Evolutionary conservation across 2,329 filamentous ascomycete species (phyloP), one percentile per base, ranked within the genome.

Genomic region (Stagonosporopsis tanaceti): DNA sequence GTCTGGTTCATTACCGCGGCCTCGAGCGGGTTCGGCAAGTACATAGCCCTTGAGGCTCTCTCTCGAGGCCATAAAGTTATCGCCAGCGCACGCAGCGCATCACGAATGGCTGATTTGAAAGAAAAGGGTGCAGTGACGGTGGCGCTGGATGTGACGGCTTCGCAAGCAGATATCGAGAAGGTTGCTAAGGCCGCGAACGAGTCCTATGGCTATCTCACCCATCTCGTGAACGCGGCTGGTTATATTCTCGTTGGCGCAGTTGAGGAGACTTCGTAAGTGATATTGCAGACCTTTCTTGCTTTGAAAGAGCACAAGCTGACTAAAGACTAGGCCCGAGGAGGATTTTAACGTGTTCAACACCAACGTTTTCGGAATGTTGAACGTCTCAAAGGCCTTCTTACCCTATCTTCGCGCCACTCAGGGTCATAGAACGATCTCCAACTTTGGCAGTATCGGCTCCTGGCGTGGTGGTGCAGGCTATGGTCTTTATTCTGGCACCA

Each of bases 301-400:
- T 6, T 12, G 27, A 44, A 14, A 3, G 25, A 44, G 2, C 15
- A 34, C 4, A 25, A 17, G 30, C 14, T 60, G 75, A 74, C 50
- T 70, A 66, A 65, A 34, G 9, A 24, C 35, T n/a, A 76, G 76
- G 9, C 72, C 74, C 11, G 66, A 73, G n/a, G 78, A 82, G 64
- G 74, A 77, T 22, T 70, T 71, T 39, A 68, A 76, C 22, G 61
- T 69, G 11, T 84, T 84, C 68, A 77, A 82, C 64, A 83, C 82
- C 30, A 86, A 87, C 53, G 81, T 86, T 28, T 82, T 85, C 59
- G 84, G 83, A 2, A 69, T 76, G 7, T 68, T 84, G 48, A 83
- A 81, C 53, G 77, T 84, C 0, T 77, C 79, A 27, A 78, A 80
- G 6, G 81, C 82, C 0, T 76, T 81, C 8, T 66, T 85, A 0